These are phyloP conservation scores for Phytopythium chamaehyphon DNA, from an alignment of 352 stramenopile species.

Conservation along the genomic window DNA sequence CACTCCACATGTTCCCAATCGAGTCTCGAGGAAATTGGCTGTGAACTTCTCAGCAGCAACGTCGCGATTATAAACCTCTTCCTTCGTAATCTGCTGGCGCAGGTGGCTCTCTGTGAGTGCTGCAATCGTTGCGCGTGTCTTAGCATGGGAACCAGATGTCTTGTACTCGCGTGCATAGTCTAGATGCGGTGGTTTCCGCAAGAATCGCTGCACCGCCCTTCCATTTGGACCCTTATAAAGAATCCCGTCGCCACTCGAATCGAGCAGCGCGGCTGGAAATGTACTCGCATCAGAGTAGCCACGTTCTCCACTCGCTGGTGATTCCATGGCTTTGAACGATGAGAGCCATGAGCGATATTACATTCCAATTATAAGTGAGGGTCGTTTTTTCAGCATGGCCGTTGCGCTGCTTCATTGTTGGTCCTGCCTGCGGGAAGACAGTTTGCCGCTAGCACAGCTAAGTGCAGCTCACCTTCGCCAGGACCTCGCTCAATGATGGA, in stretches of 20 bases:
- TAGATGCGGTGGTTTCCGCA: constrained; percentile 52
- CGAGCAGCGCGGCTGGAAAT: constrained; percentile 16
- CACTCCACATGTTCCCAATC: constrained; percentile 53
- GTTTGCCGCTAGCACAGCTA: no score
- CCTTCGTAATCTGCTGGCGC: constrained; percentile 37
- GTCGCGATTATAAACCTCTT: constrained; percentile 51
- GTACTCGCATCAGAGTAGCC: constrained; percentile 6
- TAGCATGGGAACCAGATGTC: constrained; percentile 21
- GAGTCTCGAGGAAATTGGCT: constrained; percentile 51
- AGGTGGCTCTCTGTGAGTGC: constrained; percentile 43
- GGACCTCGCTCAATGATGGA: constrained; percentile 66
- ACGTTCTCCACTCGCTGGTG: neutral
- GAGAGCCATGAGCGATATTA: no score
- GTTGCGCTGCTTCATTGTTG: no score
- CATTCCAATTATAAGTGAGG: no score
- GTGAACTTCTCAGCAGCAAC: constrained; percentile 32
- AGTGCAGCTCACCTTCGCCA: no score
- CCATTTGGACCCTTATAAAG: constrained; percentile 31
- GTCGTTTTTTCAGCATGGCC: no score
- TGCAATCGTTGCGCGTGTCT: constrained; percentile 43
- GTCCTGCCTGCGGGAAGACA: no score
- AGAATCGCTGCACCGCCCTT: constrained; percentile 17
- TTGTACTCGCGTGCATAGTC: constrained; percentile 52
- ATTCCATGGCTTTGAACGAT: neutral
- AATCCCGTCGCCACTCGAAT: constrained; percentile 40